Evolutionary conservation across 177 flowering plant species (phyloP).

Genomic region (Vitis hybrid): DNA sequence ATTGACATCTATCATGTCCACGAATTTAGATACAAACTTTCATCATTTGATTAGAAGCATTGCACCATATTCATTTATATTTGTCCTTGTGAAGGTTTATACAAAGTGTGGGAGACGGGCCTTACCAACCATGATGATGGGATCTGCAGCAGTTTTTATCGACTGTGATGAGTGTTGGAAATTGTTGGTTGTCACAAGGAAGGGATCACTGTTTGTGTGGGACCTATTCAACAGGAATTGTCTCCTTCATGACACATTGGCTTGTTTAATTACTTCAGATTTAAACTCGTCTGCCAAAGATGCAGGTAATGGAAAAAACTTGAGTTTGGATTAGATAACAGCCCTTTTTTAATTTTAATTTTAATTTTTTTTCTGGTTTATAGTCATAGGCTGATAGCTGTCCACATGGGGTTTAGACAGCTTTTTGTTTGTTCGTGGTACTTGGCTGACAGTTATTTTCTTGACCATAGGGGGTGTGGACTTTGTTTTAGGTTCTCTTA

Average conservation of each 20-base stretch:
- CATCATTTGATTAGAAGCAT: not conserved
- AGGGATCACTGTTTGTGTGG: slow-evolving; percentile 88
- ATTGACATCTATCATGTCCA: not conserved
- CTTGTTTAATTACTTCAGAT: slow-evolving; percentile 59
- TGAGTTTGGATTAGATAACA: slow-evolving; percentile 2
- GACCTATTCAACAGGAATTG: slow-evolving; percentile 80
- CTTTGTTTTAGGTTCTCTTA: not conserved
- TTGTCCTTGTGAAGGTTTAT: slow-evolving; percentile 61
- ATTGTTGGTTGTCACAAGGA: slow-evolving; percentile 83
- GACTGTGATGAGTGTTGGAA: slow-evolving; percentile 98
- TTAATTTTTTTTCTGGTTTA: too few relatives aligned
- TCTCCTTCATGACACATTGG: slow-evolving; percentile 79
- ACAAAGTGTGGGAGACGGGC: slow-evolving; percentile 96
- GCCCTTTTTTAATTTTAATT: too few relatives aligned
- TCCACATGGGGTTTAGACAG: too few relatives aligned
- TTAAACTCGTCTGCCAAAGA: slow-evolving; percentile 54
- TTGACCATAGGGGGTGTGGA: not conserved
- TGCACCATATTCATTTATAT: slow-evolving; percentile 1
- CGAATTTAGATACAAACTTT: not conserved
- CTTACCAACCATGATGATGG: slow-evolving; percentile 96
- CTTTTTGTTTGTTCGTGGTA: too few relatives aligned
- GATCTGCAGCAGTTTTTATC: slow-evolving; percentile 86
- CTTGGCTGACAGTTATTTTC: not conserved
- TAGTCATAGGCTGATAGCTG: too few relatives aligned
- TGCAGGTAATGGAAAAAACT: slow-evolving; percentile 32